Evolutionary conservation across 257 asterid species (phyloP).

Genomic region (Scutellaria galericulata): DNA sequence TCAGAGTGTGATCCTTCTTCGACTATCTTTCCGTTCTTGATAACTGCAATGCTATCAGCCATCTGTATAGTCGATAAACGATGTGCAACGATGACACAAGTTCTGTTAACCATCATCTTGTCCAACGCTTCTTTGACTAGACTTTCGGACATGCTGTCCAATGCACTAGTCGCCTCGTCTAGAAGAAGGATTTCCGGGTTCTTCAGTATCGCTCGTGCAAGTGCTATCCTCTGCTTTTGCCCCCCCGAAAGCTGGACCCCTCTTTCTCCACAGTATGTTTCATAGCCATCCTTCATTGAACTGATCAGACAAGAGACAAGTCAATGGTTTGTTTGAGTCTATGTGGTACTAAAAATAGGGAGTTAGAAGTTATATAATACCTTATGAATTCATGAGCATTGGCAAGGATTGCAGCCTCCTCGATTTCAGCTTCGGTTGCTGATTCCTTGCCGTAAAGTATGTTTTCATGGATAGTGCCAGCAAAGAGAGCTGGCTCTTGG

Average conservation of each 20-base stretch:
- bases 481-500: slow-evolving; percentile 63
- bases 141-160: slow-evolving; percentile 51
- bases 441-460: slow-evolving; percentile 49
- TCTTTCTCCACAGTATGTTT: slow-evolving; percentile 57
- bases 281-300: slow-evolving; percentile 60
- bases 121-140: slow-evolving; percentile 60
- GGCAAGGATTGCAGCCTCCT: slow-evolving; percentile 55
- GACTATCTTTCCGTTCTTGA: slow-evolving; percentile 51
- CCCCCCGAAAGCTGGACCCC: slow-evolving; percentile 73
- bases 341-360: too few species aligned
- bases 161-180: slow-evolving; percentile 64
- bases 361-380: slow-evolving; percentile 25
- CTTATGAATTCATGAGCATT: slow-evolving; percentile 69
- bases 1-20: slow-evolving; percentile 54
- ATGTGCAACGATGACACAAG: slow-evolving; percentile 58
- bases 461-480: slow-evolving; percentile 55
- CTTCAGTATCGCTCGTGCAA: slow-evolving; percentile 56
- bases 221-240: slow-evolving; percentile 62
- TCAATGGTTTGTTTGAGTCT: neutral
- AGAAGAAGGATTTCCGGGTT: slow-evolving; percentile 55
- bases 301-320: slow-evolving; percentile 22
- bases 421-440: slow-evolving; percentile 51
- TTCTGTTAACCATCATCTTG: slow-evolving; percentile 57
- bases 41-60: slow-evolving; percentile 47
- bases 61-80: slow-evolving; percentile 55